These are phyloP conservation scores for Alternaria angustiovoidea DNA, from an alignment of 2,329 filamentous ascomycete genomes.

Conservation along the genomic window DNA sequence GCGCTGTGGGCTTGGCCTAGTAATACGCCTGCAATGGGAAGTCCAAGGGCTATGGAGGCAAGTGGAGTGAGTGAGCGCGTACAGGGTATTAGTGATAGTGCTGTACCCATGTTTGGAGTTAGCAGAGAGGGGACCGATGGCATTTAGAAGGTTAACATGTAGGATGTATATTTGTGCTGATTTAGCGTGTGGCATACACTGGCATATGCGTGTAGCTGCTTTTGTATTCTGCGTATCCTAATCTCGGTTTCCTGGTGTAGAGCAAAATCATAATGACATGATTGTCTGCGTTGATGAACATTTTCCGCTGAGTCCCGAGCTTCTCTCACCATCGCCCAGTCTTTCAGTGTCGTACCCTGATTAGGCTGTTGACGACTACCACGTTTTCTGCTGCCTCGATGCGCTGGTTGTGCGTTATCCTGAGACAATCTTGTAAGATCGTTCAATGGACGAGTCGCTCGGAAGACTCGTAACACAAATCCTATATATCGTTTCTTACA, in stretches of 20 bases:
- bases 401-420: no score
- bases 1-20: constrained; percentile 53
- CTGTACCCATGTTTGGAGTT: constrained; percentile 43
- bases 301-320: neutral
- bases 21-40: constrained; percentile 44
- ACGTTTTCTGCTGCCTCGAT: neutral
- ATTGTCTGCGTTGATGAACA: neutral
- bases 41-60: constrained; percentile 28
- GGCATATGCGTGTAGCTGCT: neutral
- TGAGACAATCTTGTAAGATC: neutral
- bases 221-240: neutral
- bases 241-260: neutral
- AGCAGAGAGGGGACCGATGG: constrained; percentile 5
- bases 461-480: neutral
- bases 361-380: neutral
- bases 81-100: constrained; percentile 19
- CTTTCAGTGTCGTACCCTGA: neutral
- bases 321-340: neutral
- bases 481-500: constrained; percentile 7
- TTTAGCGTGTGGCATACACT: neutral
- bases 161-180: neutral
- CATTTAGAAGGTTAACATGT: neutral
- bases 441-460: neutral
- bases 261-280: neutral
- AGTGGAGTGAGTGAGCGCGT: constrained; percentile 36